These are phyloP conservation scores for Ambispora gerdemannii DNA, from an alignment of 192 early-diverging fungal genomes.

Conservation along the genomic window DNA sequence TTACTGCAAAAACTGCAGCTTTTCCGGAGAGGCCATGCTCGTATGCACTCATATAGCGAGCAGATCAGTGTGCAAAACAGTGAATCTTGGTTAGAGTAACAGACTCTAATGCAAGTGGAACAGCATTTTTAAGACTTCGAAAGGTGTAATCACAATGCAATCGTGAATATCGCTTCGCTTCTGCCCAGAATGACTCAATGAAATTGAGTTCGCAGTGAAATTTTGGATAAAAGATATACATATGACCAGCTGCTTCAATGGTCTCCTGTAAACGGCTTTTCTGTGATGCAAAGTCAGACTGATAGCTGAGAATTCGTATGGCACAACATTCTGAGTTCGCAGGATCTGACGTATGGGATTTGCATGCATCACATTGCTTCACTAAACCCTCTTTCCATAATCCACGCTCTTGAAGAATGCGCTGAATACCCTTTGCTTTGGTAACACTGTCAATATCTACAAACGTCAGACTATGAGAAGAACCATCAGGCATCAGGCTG, in stretches of 20 bases:
- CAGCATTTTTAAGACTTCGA: slow-evolving; percentile 7
- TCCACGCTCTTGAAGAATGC: slow-evolving; percentile 29
- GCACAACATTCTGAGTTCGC: slow-evolving; percentile 3
- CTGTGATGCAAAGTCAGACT: slow-evolving; percentile 17
- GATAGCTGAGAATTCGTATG: not conserved
- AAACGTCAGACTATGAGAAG: slow-evolving; percentile 28
- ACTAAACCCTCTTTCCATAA: slow-evolving; percentile 24
- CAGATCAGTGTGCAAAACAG: not conserved
- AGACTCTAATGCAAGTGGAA: slow-evolving; percentile 14
- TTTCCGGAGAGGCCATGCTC: slow-evolving; percentile 14
- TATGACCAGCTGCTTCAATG: not conserved
- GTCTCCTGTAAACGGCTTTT: slow-evolving; percentile 13
- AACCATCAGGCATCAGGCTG: not conserved
- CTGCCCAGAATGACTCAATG: not conserved
- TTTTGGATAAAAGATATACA: slow-evolving; percentile 8
- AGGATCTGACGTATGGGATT: not conserved
- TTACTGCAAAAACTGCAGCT: slow-evolving; percentile 28
- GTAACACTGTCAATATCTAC: slow-evolving; percentile 25
- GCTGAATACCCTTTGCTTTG: slow-evolving; percentile 33
- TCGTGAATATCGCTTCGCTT: slow-evolving; percentile 3
- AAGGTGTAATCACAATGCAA: slow-evolving; percentile 9
- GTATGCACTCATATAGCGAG: slow-evolving; percentile 28
- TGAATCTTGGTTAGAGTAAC: not conserved
- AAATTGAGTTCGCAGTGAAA: slow-evolving; percentile 9
- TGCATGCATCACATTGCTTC: slow-evolving; percentile 23